A percentile compares a stretch with the other conserved stretches of the same genome.
phyloP scores from a whole-genome alignment of 352 stramenopile genomes.

The Pilasporangium apinafurcum region DNA sequence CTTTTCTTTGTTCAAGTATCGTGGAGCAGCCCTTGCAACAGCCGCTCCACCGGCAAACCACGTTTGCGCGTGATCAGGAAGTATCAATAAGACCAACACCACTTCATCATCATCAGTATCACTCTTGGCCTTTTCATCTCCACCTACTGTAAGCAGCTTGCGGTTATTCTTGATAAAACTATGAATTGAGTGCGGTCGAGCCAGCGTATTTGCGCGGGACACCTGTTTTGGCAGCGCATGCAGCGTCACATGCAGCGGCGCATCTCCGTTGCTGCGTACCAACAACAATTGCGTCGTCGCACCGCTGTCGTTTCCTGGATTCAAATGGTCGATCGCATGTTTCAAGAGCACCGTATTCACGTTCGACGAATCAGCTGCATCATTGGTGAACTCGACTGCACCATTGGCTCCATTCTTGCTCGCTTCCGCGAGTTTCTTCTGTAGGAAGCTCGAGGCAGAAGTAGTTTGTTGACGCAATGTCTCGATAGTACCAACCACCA shows the following conservation, averaged over 20 bases:
- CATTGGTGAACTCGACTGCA: too few species aligned
- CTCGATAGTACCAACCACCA: neutral
- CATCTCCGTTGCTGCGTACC: conserved; percentile 11
- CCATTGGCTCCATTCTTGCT: too few species aligned
- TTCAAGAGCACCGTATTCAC: conserved; percentile 46
- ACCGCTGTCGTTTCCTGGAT: conserved; percentile 31
- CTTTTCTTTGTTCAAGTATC: conserved; percentile 51
- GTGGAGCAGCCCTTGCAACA: conserved; percentile 36
- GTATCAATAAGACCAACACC: conserved; percentile 47
- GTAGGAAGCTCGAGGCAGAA: too few species aligned
- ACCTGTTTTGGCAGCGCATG: conserved; percentile 51
- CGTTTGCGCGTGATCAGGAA: conserved; percentile 43
- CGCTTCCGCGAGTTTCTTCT: too few species aligned
- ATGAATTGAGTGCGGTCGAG: conserved; percentile 71
- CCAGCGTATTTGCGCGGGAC: conserved; percentile 63
- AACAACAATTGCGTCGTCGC: conserved; percentile 41
- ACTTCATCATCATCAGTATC: conserved; percentile 25
- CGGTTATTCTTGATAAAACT: conserved; percentile 51
- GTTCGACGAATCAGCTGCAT: too few species aligned
- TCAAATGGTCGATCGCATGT: conserved; percentile 35
- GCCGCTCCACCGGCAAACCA: conserved; percentile 52
- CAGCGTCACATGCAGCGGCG: conserved; percentile 35
- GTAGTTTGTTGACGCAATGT: neutral
- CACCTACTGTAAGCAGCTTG: conserved; percentile 21
- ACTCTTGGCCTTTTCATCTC: neutral